Conservation (phyloP, 225 moss, liverwort and hornwort species). For the Polytrichum formosum region DNA sequence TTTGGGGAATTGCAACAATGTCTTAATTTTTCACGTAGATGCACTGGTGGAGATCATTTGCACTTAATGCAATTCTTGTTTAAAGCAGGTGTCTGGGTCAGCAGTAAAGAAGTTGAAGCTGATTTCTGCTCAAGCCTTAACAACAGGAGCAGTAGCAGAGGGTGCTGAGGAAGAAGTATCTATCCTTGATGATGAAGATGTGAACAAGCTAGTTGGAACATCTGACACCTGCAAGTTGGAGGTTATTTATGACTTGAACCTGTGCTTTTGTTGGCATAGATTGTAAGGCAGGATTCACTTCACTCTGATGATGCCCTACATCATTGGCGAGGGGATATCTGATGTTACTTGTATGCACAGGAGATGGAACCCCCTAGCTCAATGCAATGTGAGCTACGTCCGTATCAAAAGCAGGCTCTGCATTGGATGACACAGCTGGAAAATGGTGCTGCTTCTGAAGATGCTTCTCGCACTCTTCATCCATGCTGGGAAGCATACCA, state of each 20-base stretch:
- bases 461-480: constrained; percentile 81
- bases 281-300: no score
- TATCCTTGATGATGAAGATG: constrained; percentile 73
- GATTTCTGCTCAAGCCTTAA: constrained; percentile 35
- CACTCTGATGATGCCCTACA: no score
- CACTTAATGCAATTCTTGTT: not conserved
- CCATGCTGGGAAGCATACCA: constrained; percentile 91
- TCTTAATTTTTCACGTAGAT: no score
- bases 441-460: constrained; percentile 56
- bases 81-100: constrained; percentile 18
- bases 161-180: constrained; percentile 54
- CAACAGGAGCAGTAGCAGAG: constrained; percentile 34
- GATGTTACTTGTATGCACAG: constrained; percentile 28
- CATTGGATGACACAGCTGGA: constrained; percentile 86
- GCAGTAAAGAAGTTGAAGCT: constrained; percentile 67
- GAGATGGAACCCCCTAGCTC: constrained; percentile 72
- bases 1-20: no score
- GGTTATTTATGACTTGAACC: constrained; percentile 18
- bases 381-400: constrained; percentile 68
- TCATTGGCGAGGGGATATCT: not conserved
- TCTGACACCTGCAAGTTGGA: constrained; percentile 75
- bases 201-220: constrained; percentile 79
- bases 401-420: constrained; percentile 91
- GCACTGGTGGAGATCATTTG: not conserved
- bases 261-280: no score